Evolutionary conservation across 1,139 yeast genomes (phyloP).

Genomic region (Candida freyschussii): DNA sequence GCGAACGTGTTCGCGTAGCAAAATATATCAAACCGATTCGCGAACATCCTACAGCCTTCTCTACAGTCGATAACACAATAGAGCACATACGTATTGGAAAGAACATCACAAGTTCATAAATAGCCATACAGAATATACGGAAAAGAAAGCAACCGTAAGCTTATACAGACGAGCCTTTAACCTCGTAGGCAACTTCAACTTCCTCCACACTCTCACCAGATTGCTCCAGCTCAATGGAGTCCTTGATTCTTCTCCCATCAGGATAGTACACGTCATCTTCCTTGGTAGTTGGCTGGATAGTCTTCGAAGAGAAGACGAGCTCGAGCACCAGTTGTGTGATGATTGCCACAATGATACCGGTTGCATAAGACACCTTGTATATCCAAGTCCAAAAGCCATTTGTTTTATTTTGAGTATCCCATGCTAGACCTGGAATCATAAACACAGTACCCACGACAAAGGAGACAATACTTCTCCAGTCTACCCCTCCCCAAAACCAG

Average conservation of each 20-base stretch:
- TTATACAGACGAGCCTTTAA: too few species aligned
- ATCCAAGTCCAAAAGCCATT: constrained; percentile 20
- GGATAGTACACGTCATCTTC: constrained; percentile 17
- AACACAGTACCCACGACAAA: constrained; percentile 29
- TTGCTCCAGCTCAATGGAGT: neutral
- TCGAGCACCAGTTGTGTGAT: constrained; percentile 11
- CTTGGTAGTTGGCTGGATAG: constrained; percentile 11
- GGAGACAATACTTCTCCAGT: constrained; percentile 32
- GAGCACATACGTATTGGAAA: too few species aligned
- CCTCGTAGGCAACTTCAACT: too few species aligned
- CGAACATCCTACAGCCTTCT: constrained; percentile 7
- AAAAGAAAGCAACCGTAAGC: too few species aligned
- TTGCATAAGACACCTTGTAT: constrained; percentile 17
- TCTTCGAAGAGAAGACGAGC: constrained; percentile 15
- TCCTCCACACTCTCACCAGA: too few species aligned
- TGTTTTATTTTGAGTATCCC: constrained; percentile 11
- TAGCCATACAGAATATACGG: too few species aligned
- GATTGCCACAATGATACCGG: constrained; percentile 18
- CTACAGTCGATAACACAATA: too few species aligned
- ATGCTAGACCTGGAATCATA: constrained; percentile 31
- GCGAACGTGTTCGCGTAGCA: too few species aligned
- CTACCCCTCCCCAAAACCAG: constrained; percentile 34
- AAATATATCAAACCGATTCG: too few species aligned
- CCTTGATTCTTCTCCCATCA: constrained; percentile 12
- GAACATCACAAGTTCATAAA: too few species aligned